These are phyloP conservation scores for Micractinium sp. DNA, from an alignment of 139 green algal genomes.

Conservation along the genomic window DNA sequence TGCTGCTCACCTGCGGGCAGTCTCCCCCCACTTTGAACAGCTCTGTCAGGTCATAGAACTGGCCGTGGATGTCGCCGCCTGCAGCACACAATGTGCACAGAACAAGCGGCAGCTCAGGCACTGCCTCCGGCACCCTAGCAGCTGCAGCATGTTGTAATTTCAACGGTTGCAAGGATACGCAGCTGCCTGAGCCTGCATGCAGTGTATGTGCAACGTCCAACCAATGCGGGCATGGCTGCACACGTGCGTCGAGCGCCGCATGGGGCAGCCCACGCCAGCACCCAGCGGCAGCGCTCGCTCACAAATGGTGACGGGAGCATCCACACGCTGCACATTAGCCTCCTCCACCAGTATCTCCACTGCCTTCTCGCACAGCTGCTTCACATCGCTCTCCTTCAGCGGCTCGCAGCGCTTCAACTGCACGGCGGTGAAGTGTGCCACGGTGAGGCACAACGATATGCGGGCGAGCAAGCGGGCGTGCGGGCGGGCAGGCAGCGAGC, in stretches of 20 bases:
- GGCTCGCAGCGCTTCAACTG: conserved; percentile 92
- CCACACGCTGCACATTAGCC: conserved; percentile 97
- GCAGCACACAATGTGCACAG: not conserved
- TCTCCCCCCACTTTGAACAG: conserved; percentile 98
- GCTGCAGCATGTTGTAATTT: no score
- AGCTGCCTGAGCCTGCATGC: no score
- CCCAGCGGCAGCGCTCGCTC: not conserved
- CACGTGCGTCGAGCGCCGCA: not conserved
- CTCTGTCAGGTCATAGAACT: conserved; percentile 98
- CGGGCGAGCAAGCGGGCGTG: not conserved
- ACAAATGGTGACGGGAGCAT: conserved; percentile 97
- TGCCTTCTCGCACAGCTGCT: conserved; percentile 92
- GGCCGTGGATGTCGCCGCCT: conserved; percentile 97
- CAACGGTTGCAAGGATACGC: no score
- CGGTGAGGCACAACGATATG: not conserved
- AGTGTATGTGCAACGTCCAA: not conserved
- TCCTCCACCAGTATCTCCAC: conserved; percentile 98
- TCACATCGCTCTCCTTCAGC: conserved; percentile 94
- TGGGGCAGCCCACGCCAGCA: not conserved
- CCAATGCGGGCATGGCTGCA: not conserved
- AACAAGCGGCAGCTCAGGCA: no score
- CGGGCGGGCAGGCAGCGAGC: not conserved
- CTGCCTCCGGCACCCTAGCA: no score
- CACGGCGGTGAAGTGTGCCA: not conserved
- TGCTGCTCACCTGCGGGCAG: conserved; percentile 71